Evolutionary conservation across 2,329 filamentous ascomycete genomes (phyloP).

Genomic region (Alternaria dauci): DNA sequence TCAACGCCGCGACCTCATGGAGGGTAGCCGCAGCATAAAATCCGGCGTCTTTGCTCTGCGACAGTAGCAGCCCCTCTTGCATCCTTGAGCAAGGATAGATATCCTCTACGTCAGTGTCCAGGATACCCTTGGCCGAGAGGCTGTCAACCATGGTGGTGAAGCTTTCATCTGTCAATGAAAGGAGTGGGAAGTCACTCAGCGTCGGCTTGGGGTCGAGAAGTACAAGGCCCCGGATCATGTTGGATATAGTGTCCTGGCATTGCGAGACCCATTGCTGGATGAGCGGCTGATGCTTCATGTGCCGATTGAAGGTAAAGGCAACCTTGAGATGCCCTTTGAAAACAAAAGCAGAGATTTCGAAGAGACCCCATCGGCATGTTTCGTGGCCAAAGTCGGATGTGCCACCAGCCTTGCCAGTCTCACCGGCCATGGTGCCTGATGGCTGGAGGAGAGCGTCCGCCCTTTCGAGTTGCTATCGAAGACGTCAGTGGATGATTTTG

Average conservation of each 20-base stretch:
- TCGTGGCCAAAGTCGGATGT: slow-evolving; percentile 56
- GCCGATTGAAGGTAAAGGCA: slow-evolving; percentile 60
- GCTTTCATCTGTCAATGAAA: slow-evolving; percentile 54
- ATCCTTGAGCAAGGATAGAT: slow-evolving; percentile 45
- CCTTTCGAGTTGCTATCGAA: slow-evolving; percentile 56
- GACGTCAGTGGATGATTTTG: slow-evolving; percentile 30
- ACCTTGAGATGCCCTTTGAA: slow-evolving; percentile 58
- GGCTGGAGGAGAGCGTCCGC: slow-evolving; percentile 55
- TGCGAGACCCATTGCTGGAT: slow-evolving; percentile 56
- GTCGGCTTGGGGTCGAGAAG: slow-evolving; percentile 48
- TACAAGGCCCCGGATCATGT: slow-evolving; percentile 39
- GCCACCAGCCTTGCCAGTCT: slow-evolving; percentile 55
- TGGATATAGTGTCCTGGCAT: slow-evolving; percentile 47
- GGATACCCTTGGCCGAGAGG: slow-evolving; percentile 50
- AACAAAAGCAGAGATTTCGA: slow-evolving; percentile 63
- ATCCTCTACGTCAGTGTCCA: slow-evolving; percentile 53
- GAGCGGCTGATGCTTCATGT: slow-evolving; percentile 56
- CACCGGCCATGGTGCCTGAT: slow-evolving; percentile 57
- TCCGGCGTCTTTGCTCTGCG: slow-evolving; percentile 41
- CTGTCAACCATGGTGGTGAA: slow-evolving; percentile 53
- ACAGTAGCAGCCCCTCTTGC: slow-evolving; percentile 45
- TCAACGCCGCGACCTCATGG: slow-evolving; percentile 34
- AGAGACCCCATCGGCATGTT: slow-evolving; percentile 59
- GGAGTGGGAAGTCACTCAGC: slow-evolving; percentile 56
- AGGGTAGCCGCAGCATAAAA: slow-evolving; percentile 46